Percentiles rank a stretch among this genome's conserved stretches.
Evolutionary conservation across 1,284 basidiomycete species (phyloP).

Genomic region (Irpex sp.): DNA sequence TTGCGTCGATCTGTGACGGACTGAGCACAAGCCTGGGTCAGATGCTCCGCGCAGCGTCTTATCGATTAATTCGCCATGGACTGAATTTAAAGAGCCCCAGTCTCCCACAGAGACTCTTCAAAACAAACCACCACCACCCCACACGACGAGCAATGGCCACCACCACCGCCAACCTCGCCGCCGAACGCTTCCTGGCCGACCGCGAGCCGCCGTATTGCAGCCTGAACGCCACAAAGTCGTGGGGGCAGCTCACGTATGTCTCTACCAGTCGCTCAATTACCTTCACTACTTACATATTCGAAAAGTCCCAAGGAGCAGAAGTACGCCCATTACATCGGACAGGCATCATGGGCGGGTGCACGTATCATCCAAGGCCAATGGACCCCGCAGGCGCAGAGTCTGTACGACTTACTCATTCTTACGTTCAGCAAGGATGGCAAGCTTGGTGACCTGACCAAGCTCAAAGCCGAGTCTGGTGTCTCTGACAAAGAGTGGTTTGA

Average conservation of each 20-base stretch:
- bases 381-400: conserved; percentile 57
- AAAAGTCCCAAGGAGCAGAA: conserved; percentile 67
- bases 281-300: neutral
- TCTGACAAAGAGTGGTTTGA: conserved; percentile 61
- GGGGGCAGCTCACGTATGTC: conserved; percentile 59
- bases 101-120: neutral
- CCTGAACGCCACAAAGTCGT: conserved; percentile 62
- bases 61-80: neutral
- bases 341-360: conserved; percentile 79
- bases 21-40: neutral
- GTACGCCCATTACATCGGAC: conserved; percentile 66
- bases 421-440: conserved; percentile 61
- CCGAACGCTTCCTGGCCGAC: conserved; percentile 73
- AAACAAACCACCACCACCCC: conserved; percentile 3
- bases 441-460: conserved; percentile 50
- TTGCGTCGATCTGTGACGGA: neutral
- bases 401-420: conserved; percentile 68
- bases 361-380: conserved; percentile 82
- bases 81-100: neutral
- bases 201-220: conserved; percentile 63
- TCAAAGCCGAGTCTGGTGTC: conserved; percentile 54
- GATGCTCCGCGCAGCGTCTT: neutral
- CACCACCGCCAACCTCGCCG: conserved; percentile 23
- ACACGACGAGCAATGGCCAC: conserved; percentile 25
- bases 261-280: neutral